Evolutionary conservation across 352 stramenopile species (phyloP), one percentile per base, ranked within the genome.

Genomic region (Pythium aphanidermatum): DNA sequence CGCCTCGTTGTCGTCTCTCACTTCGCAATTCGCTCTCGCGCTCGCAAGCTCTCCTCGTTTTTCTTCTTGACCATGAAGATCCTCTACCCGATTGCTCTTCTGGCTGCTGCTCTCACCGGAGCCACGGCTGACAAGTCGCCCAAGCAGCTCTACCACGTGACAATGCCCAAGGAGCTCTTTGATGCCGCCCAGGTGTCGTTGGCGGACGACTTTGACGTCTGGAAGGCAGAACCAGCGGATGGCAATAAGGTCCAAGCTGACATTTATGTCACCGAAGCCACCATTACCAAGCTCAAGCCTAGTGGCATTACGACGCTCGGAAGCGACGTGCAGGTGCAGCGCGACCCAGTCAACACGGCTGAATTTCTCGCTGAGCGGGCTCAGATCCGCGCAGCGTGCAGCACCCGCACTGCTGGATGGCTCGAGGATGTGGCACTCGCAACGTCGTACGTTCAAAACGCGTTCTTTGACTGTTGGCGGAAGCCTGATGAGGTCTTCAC

Each of bases 81-180:
- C 37, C 33, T 68, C 17, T 52, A 50, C 21, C 44, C 50, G 4
- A 32, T 62, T 37, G 49, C 40, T 0, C 19, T 61, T 27, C 27
- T 56, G 27, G 45, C 43, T 12, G 54, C 50, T n/a, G 49, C 58
- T 9, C 29, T 50, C 32, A 40, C 17, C 36, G 23, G 26, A n/a
- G 44, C 48, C 19, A 12, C 32, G 3, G 55, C 55, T 19, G 43
- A 62, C 5, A 30, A 31, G 6, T 20, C 23, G 3, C 46, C 30
- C 26, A 65, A 69, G 60, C 59, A 68, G 38, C 55, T 68, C 35
- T 68, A 57, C 45, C 59, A 68, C 59, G 48, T 68, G 19, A 68
- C 59, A 14, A 36, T 64, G 11, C 35, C 59, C 34, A 68, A 64
- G 46, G 13, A 31, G 2, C 29, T 61, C 4, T 55, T 56, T 21